These are phyloP conservation scores for Telfairia occidentalis DNA, from an alignment of 331 rosid species.

Conservation along the genomic window DNA sequence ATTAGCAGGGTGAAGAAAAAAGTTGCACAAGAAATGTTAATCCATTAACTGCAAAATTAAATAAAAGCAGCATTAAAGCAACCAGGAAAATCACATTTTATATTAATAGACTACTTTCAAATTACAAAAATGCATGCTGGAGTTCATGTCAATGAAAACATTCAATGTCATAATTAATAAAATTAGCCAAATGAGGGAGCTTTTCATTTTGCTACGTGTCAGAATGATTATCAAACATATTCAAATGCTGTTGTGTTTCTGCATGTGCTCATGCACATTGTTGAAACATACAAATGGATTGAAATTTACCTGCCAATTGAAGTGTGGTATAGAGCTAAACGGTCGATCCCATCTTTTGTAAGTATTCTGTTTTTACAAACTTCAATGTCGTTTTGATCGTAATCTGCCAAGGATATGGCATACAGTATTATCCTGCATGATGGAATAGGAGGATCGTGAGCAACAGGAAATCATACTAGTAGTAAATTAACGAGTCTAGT, in stretches of 20 bases:
- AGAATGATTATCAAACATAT: not conserved
- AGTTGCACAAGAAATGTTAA: not conserved
- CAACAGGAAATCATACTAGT: not conserved
- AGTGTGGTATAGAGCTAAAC: conserved; percentile 61
- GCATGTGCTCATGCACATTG: not conserved
- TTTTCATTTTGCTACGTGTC: not conserved
- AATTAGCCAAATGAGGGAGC: not conserved
- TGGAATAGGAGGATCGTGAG: conserved; percentile 10
- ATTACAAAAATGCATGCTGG: not conserved
- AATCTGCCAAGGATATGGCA: conserved; percentile 75
- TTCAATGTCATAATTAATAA: not conserved
- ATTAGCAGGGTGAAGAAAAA: not conserved
- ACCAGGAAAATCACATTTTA: not conserved
- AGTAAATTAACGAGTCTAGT: not conserved
- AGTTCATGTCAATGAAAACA: not conserved
- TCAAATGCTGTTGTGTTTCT: not conserved
- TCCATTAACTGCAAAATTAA: not conserved
- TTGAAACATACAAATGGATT: not conserved
- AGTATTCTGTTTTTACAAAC: conserved; percentile 38
- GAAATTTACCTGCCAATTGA: conserved; percentile 71
- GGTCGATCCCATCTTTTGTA: conserved; percentile 67
- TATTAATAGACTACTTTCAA: not conserved
- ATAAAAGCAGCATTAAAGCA: not conserved
- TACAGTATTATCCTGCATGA: conserved; percentile 63
- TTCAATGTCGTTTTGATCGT: conserved; percentile 46